Evolutionary conservation across 306 rosid genomes (phyloP).

Genomic region (Quercus alba): DNA sequence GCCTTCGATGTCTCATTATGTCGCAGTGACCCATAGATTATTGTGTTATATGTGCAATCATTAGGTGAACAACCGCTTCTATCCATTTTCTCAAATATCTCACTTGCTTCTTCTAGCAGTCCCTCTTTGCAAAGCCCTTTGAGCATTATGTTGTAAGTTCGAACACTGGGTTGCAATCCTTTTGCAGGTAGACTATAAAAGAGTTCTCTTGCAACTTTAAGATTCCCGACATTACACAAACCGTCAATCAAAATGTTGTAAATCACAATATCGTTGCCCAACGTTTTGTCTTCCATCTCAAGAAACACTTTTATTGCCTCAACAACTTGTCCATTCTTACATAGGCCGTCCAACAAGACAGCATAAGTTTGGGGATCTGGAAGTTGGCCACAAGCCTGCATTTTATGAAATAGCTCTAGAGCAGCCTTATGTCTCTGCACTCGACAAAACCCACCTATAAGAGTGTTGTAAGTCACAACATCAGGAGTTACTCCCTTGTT

Average conservation of each 20-base stretch:
- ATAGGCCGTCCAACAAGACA: conserved; percentile 32
- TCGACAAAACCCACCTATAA: conserved; percentile 6
- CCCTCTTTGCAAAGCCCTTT: not conserved
- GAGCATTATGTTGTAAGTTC: conserved; percentile 37
- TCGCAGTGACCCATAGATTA: too few species aligned
- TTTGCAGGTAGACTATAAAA: conserved; percentile 34
- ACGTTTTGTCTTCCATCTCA: conserved; percentile 26
- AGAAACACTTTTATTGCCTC: conserved; percentile 3
- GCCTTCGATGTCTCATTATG: too few species aligned
- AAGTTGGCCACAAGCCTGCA: conserved; percentile 27
- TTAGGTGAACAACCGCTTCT: too few species aligned
- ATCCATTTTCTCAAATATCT: too few species aligned
- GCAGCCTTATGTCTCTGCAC: conserved; percentile 31
- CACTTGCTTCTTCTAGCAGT: too few species aligned
- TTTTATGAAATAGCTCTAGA: conserved; percentile 21
- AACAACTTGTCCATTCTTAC: not conserved
- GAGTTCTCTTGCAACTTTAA: conserved; percentile 29
- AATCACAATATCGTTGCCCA: conserved; percentile 32
- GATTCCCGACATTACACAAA: conserved; percentile 31
- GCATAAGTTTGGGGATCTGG: conserved; percentile 39
- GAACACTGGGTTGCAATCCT: conserved; percentile 27
- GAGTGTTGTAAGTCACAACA: not conserved
- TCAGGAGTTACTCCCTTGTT: not conserved
- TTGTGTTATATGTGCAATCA: too few species aligned
- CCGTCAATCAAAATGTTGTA: conserved; percentile 37